Base-by-base conservation (phyloP, 177 flowering plant genomes). In the Tripterygium wilfordii region DNA sequence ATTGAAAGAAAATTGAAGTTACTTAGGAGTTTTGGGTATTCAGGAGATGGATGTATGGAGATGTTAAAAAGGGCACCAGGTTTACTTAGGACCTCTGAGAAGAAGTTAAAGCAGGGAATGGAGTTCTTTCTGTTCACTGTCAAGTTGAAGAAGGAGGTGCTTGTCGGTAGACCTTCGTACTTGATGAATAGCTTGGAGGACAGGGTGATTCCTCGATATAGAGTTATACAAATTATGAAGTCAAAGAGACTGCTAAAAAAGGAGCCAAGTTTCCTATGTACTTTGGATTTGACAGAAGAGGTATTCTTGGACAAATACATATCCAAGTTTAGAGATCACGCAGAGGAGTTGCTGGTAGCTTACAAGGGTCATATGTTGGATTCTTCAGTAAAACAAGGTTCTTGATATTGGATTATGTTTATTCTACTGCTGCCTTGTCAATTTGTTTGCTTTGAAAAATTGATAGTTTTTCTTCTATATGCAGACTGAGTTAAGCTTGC, bases 181-280 rank as follows among this genome's bases (percentile, higher is more conserved):
- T 57, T 77, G 50, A 60, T 71, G 77, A 8, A 22, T 25, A 64
- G 73, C 25, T 20, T 77, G 28, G 67, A 66, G 45, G 46, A 57
- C 13, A 60, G 79, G 37, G 63, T 69, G 46, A 39, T 74, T 42
- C 79, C 79, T 25, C 38, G 82, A 12, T 62, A 49, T 44, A 55
- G 16, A 20, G 75, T 77, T 51, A 9, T 68, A 17, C 38, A 62
- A 46, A 39, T 74, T 46, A 14, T 77, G 30, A 65, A 52, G 56
- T 64, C 69, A 14, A 74, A 65, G 57, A 39, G 23, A 47, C 26
- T 74, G 37, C 22, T 67, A 42, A 64, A 49, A 57, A 66, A 45
- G 56, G 33, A 37, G 20, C 57, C 51, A 0, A 65, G 57, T 25
- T 63, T 76, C 36, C 3, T 45, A 20, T 1, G 15, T 9, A 15